phyloP scores from a whole-genome alignment of 257 asterid genomes.

The Nicotiana undulata region DNA sequence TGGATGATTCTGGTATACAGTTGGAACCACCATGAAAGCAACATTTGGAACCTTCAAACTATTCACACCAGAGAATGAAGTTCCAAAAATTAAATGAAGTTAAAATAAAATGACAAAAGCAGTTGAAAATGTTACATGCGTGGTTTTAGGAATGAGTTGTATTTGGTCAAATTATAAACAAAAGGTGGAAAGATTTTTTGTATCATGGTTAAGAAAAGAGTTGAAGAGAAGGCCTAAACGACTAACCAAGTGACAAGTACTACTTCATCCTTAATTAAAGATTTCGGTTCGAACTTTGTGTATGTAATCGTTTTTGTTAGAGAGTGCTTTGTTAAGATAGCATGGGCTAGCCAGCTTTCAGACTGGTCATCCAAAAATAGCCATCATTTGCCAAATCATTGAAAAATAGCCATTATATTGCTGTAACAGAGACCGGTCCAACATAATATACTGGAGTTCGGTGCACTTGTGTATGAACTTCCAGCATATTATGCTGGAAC shows the following conservation, averaged over 20 bases:
- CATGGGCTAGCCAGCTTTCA: too few relatives aligned
- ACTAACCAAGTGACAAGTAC: not conserved
- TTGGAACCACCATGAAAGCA: slow-evolving; percentile 4
- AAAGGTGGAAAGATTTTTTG: not conserved
- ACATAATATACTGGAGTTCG: too few relatives aligned
- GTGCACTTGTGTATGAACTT: too few relatives aligned
- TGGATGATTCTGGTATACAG: slow-evolving; percentile 6
- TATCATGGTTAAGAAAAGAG: not conserved
- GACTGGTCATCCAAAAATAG: too few relatives aligned
- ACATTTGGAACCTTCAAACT: not conserved
- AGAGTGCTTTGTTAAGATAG: too few relatives aligned
- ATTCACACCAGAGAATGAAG: not conserved
- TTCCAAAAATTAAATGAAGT: not conserved
- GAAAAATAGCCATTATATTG: too few relatives aligned
- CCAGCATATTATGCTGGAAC: too few relatives aligned
- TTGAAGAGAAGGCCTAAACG: not conserved
- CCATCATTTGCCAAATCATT: too few relatives aligned
- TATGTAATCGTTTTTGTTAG: too few relatives aligned
- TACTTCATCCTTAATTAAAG: too few relatives aligned
- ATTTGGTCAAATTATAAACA: slow-evolving; percentile 11
- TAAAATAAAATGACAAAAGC: not conserved
- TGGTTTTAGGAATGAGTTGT: not conserved
- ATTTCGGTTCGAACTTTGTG: fast-evolving
- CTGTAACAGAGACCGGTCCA: too few relatives aligned
- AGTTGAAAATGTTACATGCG: not conserved